A percentile compares a stretch with the other conserved stretches of the same genome.
Conservation (phyloP, 768 basidiomycete species). For the Hemileccinum rubropunctum region DNA sequence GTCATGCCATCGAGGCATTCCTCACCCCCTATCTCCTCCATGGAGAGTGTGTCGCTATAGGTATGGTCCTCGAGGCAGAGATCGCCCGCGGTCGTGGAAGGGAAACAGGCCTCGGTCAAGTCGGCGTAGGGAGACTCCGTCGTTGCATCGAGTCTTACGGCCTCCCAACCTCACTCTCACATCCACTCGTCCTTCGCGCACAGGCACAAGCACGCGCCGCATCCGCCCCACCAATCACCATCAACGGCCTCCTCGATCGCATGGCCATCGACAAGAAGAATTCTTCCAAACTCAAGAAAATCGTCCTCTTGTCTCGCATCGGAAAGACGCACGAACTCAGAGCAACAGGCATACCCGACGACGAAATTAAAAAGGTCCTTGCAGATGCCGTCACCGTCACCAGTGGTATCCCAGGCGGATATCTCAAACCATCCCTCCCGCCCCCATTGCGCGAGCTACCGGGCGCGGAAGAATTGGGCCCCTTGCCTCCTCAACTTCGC, state of each 20-base stretch:
- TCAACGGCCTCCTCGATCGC: constrained; percentile 83
- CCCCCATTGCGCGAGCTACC: constrained; percentile 32
- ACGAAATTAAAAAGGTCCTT: constrained; percentile 77
- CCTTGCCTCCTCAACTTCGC: constrained; percentile 20
- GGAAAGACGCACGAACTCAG: constrained; percentile 90
- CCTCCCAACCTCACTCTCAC: constrained; percentile 77
- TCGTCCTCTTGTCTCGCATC: constrained; percentile 88
- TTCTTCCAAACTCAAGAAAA: constrained; percentile 80
- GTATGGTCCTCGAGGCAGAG: constrained; percentile 97
- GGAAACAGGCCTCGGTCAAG: constrained; percentile 69
- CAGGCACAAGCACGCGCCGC: constrained; percentile 19
- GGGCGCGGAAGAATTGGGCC: constrained; percentile 9
- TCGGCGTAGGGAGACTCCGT: constrained; percentile 86
- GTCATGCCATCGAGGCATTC: constrained; percentile 97
- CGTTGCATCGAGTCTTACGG: constrained; percentile 89
- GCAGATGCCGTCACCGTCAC: constrained; percentile 77
- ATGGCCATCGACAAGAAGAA: constrained; percentile 99
- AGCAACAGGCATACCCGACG: constrained; percentile 82
- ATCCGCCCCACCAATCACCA: constrained; percentile 38
- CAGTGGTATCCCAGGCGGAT: constrained; percentile 52
- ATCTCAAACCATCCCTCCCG: constrained; percentile 43
- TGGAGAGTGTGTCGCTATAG: constrained; percentile 93
- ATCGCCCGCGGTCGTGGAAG: constrained; percentile 80
- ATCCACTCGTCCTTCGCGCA: constrained; percentile 60
- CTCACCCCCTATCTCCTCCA: constrained; percentile 92